Conservation (phyloP, 2,329 filamentous ascomycete genomes). For the Cytospora mali region DNA sequence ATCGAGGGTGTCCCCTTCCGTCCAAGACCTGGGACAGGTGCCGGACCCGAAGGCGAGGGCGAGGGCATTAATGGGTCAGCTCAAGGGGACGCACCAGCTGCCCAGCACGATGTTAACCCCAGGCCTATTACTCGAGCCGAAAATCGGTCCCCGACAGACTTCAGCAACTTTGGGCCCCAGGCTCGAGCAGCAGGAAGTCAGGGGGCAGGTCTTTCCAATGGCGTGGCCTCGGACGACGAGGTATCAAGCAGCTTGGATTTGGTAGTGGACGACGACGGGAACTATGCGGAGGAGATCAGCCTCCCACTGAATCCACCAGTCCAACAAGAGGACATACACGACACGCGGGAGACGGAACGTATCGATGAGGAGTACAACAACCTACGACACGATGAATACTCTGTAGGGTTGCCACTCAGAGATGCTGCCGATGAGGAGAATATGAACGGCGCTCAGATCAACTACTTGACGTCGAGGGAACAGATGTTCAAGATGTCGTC, state of each 20-base stretch:
- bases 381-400: conserved; percentile 24
- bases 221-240: conserved; percentile 21
- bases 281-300: conserved; percentile 12
- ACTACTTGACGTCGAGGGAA: conserved; percentile 25
- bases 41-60: background rate
- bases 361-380: conserved; percentile 24
- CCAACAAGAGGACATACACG: conserved; percentile 20
- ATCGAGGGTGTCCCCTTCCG: conserved; percentile 18
- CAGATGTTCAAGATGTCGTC: conserved; percentile 28
- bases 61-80: conserved; percentile 9
- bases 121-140: conserved; percentile 25
- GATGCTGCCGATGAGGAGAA: conserved; percentile 18
- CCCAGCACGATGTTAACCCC: conserved; percentile 3
- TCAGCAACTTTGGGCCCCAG: conserved; percentile 20
- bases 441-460: conserved; percentile 22
- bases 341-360: conserved; percentile 22
- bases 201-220: conserved; percentile 2
- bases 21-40: background rate
- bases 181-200: conserved; percentile 1
- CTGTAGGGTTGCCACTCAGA: conserved; percentile 21
- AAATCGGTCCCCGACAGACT: conserved; percentile 24
- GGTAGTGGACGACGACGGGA: conserved; percentile 1
- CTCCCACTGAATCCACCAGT: conserved; percentile 19
- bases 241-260: conserved; percentile 22
- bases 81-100: background rate